Evolutionary conservation across 2,329 filamentous ascomycete species (phyloP).

Genomic region (Fusarium poae): DNA sequence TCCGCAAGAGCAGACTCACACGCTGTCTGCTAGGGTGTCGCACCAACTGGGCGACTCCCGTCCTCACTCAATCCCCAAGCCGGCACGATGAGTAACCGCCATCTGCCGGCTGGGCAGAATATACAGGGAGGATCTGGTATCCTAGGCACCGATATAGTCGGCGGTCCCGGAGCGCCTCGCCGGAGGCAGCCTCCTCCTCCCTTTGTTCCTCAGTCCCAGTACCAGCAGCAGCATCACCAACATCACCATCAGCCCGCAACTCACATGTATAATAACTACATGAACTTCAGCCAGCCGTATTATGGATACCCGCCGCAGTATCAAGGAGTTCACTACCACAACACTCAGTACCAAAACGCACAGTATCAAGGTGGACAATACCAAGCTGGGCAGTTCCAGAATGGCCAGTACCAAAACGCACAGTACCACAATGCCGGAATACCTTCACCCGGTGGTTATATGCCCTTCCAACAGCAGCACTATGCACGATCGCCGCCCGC

Average conservation of each 20-base stretch:
- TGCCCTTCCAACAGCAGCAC: conserved; percentile 57
- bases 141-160: conserved; percentile 53
- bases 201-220: conserved; percentile 57
- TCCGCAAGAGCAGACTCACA: conserved; percentile 35
- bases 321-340: conserved; percentile 48
- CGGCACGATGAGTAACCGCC: conserved; percentile 82
- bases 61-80: conserved; percentile 63
- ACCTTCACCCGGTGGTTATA: conserved; percentile 60
- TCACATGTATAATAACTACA: conserved; percentile 66
- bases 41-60: conserved; percentile 53
- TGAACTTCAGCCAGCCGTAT: conserved; percentile 62
- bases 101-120: conserved; percentile 82
- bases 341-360: conserved; percentile 42
- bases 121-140: conserved; percentile 62
- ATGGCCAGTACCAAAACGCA: conserved; percentile 47
- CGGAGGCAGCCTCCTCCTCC: conserved; percentile 56
- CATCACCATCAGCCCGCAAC: conserved; percentile 55
- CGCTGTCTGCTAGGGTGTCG: conserved; percentile 51
- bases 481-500: conserved; percentile 64
- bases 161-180: conserved; percentile 56
- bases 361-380: conserved; percentile 44
- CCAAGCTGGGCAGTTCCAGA: conserved; percentile 58
- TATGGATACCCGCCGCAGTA: conserved; percentile 72
- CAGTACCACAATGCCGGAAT: conserved; percentile 53
- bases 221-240: conserved; percentile 54